Conservation (phyloP, 2,329 filamentous ascomycete species). For the Gaeumannomyces sp. region DNA sequence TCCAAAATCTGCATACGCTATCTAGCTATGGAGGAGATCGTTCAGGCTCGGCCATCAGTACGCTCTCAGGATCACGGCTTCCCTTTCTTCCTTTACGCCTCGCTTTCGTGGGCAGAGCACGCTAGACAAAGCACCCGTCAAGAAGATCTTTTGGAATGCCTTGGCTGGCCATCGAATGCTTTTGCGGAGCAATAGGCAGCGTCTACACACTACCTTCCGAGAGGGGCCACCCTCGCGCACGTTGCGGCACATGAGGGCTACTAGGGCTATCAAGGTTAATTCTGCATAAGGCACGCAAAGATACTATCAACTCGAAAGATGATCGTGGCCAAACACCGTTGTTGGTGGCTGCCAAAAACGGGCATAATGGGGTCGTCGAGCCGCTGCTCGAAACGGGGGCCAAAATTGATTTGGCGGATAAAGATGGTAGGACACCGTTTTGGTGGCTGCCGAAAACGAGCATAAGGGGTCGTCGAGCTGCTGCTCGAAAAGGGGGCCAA, state of each 20-base stretch:
- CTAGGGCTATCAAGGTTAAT: neutral
- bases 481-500: neutral
- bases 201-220: no score
- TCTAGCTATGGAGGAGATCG: neutral
- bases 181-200: neutral
- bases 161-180: neutral
- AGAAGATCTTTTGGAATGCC: neutral
- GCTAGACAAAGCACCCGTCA: neutral
- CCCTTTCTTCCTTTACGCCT: neutral
- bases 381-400: neutral
- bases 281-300: neutral
- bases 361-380: neutral
- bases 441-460: neutral
- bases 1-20: slow-evolving; percentile 5
- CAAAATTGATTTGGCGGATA: neutral
- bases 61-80: neutral
- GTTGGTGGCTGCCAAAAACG: neutral
- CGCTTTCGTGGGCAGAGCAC: neutral
- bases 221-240: neutral
- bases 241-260: neutral
- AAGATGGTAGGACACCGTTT: neutral
- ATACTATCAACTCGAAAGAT: neutral
- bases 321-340: neutral
- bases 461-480: neutral
- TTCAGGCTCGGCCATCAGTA: no score